Base-by-base conservation (phyloP, 164 flowering plant species). In the Santalum album region DNA sequence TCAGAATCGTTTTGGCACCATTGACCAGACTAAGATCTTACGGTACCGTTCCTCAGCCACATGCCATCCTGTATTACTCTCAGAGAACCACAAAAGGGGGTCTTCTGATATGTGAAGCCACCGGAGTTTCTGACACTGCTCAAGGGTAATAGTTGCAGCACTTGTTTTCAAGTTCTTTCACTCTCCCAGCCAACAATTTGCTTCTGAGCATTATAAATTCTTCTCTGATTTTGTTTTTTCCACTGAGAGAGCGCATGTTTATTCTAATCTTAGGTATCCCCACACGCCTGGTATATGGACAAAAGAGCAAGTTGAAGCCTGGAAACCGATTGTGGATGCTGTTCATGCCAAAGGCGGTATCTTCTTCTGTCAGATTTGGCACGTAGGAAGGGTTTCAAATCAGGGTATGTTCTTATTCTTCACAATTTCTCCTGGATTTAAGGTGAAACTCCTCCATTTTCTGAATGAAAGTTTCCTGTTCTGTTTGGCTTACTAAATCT, bases 281-380 rank as follows among this genome's bases (percentile, higher is more conserved):
- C 6, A 62, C 1, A 68, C 73, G 0, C 81, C 84, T 17, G 84
- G 84, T 7, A 73, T 77, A 20, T 74, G 79, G 84, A 77, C 72
- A 5, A 64, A 62, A 34, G 81, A 79, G 54, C 84, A 79, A 49
- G 77, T 79, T 6, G 75, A 76, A 42, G 84, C 77, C 12, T 79
- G 84, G 81, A 79, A 72, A 49, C 81, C 84, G 12, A 70, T 79
- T 49, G 80, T 74, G 1, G 49, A 76, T 20, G 84, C 71, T 42
- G 81, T 79, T 35, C 81, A 79, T 66, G 74, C 56, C 1, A 79
- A 79, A 58, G 79, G 81, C 24, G 81, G 69, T n/a, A 23, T 64
- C 44, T 72, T 79, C 68, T 76, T 76, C 42, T 74, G 79, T 51
- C 84, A 76, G 54, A 61, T 79, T 57, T 76, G 79, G 79, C 81